These are phyloP conservation scores for Pythium plurisporium DNA, from an alignment of 352 stramenopile species.

Conservation along the genomic window DNA sequence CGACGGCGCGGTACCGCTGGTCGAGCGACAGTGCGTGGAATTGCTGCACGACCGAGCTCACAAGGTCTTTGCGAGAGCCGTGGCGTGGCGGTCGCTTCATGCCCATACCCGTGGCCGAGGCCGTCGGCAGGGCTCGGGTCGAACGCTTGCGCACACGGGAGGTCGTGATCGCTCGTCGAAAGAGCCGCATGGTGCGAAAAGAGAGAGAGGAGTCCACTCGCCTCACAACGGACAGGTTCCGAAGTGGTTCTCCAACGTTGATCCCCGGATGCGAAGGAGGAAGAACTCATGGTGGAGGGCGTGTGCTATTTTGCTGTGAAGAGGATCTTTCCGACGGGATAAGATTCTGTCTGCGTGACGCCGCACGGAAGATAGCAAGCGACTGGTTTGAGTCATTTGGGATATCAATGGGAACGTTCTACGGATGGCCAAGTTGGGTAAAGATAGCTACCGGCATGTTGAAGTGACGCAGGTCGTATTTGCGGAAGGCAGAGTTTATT, in stretches of 20 bases:
- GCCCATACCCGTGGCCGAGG: slow-evolving; percentile 4
- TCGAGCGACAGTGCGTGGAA: slow-evolving; percentile 60
- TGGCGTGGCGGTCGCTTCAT: slow-evolving; percentile 11
- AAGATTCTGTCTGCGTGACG: neutral
- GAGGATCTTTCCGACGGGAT: neutral
- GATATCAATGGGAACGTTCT: too few species aligned
- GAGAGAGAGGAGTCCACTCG: too few species aligned
- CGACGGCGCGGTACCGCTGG: slow-evolving; percentile 48
- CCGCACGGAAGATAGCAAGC: neutral
- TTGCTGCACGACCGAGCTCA: slow-evolving; percentile 43
- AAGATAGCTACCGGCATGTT: too few species aligned
- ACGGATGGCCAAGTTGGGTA: too few species aligned
- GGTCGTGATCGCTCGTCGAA: slow-evolving; percentile 17
- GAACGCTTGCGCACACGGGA: slow-evolving; percentile 19
- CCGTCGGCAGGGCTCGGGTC: neutral
- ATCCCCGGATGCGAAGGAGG: neutral
- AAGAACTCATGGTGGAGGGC: neutral
- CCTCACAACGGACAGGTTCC: too few species aligned
- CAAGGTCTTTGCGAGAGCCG: slow-evolving; percentile 16
- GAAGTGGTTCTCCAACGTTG: too few species aligned
- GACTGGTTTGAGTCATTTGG: too few species aligned
- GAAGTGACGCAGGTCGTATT: too few species aligned
- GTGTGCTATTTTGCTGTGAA: neutral
- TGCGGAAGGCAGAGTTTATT: too few species aligned
- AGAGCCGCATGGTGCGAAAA: slow-evolving; percentile 17